Conservation (phyloP, 768 basidiomycete genomes). For the Leccinum rimulosum region DNA sequence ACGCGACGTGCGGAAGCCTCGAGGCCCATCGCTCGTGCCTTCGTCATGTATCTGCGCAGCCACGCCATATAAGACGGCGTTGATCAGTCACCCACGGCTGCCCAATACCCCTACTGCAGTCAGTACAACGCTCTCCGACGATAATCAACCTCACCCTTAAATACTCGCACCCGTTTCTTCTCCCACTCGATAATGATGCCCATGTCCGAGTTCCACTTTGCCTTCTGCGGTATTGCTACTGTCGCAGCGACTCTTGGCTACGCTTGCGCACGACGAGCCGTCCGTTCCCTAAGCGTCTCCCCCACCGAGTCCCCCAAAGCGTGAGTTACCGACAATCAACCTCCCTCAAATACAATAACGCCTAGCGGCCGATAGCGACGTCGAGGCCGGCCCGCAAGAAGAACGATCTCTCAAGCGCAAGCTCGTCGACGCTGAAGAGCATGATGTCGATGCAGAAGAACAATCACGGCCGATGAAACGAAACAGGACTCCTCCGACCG, state of each 20-base stretch:
- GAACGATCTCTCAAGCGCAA: constrained; percentile 35
- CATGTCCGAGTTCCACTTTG: constrained; percentile 51
- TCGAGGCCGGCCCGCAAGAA: constrained; percentile 25
- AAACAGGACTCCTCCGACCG: constrained; percentile 43
- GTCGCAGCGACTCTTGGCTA: constrained; percentile 61
- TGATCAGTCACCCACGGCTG: constrained; percentile 18
- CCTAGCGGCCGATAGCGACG: constrained; percentile 31
- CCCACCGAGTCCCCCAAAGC: constrained; percentile 21
- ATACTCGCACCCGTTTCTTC: constrained; percentile 18
- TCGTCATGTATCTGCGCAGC: constrained; percentile 22
- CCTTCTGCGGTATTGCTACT: constrained; percentile 56
- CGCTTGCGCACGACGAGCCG: constrained; percentile 46
- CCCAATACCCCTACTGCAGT: constrained; percentile 16
- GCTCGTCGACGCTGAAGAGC: constrained; percentile 26
- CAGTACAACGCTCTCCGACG: background rate
- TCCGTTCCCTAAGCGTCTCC: constrained; percentile 14
- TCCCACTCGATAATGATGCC: constrained; percentile 41
- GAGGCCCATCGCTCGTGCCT: constrained; percentile 29
- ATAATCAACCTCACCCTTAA: constrained; percentile 25
- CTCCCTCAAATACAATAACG: constrained; percentile 28
- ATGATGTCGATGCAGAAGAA: constrained; percentile 31
- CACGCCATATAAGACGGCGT: constrained; percentile 32
- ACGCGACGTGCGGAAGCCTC: constrained; percentile 29
- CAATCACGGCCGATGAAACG: constrained; percentile 30
- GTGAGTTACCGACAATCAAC: constrained; percentile 33